Evolutionary conservation across 306 rosid genomes (phyloP).

Genomic region (Sechiopsis laciniata): DNA sequence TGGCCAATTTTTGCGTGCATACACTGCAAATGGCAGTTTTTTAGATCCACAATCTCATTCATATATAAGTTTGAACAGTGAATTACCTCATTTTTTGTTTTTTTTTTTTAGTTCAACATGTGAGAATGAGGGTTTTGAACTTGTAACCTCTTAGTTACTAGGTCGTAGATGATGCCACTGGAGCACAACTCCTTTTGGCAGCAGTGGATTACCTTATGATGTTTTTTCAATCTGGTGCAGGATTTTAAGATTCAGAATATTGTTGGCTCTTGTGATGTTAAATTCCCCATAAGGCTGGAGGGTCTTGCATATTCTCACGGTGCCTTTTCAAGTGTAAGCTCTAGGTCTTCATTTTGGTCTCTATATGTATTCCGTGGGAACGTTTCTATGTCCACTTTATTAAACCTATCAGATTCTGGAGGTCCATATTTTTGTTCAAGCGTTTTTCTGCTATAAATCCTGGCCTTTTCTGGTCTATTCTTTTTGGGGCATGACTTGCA

Average conservation of each 20-base stretch:
- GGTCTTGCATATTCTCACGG: slow-evolving; percentile 86
- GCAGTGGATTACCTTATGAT: neutral
- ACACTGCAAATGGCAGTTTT: neutral
- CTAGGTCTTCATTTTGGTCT: slow-evolving; percentile 3
- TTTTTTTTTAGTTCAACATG: no score
- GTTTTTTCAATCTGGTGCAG: slow-evolving; percentile 26
- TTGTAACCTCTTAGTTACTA: no score
- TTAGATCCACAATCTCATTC: neutral
- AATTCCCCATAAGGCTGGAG: slow-evolving; percentile 87
- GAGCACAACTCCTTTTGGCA: no score
- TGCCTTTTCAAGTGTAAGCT: slow-evolving; percentile 85
- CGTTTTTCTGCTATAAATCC: slow-evolving; percentile 3
- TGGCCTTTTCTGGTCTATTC: neutral
- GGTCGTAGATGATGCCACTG: no score
- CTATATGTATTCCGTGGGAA: neutral
- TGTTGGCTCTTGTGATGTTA: slow-evolving; percentile 87
- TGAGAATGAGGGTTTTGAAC: no score
- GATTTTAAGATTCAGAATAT: slow-evolving; percentile 91
- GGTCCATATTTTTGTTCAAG: neutral
- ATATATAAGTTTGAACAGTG: neutral
- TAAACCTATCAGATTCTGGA: neutral
- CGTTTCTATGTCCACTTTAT: neutral
- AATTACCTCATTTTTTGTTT: no score
- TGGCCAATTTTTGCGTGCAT: neutral
- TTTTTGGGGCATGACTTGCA: neutral